These are phyloP conservation scores for Barnettozyma sp. DNA, from an alignment of 805 yeast species.

Conservation along the genomic window DNA sequence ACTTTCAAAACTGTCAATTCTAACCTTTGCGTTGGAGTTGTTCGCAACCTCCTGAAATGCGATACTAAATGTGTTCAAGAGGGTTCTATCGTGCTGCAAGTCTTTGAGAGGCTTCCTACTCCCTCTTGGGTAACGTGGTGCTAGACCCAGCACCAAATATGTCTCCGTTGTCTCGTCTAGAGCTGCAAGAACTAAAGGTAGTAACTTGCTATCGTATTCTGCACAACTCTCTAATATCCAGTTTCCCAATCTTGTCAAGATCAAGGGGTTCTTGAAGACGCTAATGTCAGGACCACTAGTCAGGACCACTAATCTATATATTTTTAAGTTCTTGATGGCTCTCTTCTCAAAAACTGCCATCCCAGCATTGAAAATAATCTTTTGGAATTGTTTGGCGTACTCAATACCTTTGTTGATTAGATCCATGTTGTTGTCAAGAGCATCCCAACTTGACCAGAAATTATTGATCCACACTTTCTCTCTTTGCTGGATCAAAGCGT, in stretches of 20 bases:
- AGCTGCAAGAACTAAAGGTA: conserved; percentile 84
- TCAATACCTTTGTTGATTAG: conserved; percentile 63
- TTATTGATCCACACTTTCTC: conserved; percentile 70
- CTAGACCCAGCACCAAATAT: conserved; percentile 82
- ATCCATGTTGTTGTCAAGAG: conserved; percentile 44
- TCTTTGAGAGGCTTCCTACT: conserved; percentile 27
- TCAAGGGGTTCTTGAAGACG: conserved; percentile 79
- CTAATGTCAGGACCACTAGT: conserved; percentile 82
- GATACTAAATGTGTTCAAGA: conserved; percentile 76
- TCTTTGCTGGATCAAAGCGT: conserved; percentile 31
- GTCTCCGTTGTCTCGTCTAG: conserved; percentile 67
- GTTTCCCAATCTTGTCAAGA: conserved; percentile 73
- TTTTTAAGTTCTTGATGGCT: conserved; percentile 67
- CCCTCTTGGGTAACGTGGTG: conserved; percentile 70
- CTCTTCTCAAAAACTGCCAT: conserved; percentile 83
- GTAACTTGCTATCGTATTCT: conserved; percentile 56
- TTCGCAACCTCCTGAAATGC: conserved; percentile 87
- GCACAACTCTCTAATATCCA: conserved; percentile 91
- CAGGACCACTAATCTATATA: conserved; percentile 79
- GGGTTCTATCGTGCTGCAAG: conserved; percentile 34
- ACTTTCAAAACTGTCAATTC: conserved; percentile 92
- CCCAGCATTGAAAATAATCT: conserved; percentile 79
- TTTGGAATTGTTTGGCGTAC: conserved; percentile 78
- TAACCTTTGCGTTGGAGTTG: conserved; percentile 78
- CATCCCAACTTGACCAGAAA: conserved; percentile 66